phyloP scores from a whole-genome alignment of 1,284 basidiomycete species.

The Papiliotrema terrestris region DNA sequence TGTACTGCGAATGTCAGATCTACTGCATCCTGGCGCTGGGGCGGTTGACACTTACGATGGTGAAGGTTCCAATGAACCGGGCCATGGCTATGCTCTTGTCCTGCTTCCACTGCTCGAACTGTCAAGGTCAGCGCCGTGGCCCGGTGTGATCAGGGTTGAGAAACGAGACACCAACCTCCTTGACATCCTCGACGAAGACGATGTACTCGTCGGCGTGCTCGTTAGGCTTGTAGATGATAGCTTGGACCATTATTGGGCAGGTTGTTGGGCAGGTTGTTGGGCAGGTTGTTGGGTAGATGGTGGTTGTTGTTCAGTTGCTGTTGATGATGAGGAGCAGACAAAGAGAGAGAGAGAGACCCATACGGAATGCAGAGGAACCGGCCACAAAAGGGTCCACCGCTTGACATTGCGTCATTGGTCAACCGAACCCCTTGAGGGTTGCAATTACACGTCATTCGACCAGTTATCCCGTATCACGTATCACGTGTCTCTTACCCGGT shows the following conservation, averaged over 20 bases:
- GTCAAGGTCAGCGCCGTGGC: neutral
- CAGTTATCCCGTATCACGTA: too few relatives aligned
- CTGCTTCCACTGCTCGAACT: slow-evolving; percentile 43
- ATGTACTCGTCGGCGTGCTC: slow-evolving; percentile 45
- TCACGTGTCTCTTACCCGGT: too few relatives aligned
- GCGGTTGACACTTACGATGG: slow-evolving; percentile 32
- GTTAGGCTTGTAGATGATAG: slow-evolving; percentile 36
- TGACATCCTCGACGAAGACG: slow-evolving; percentile 42
- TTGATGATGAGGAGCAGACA: too few relatives aligned
- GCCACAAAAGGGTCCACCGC: too few relatives aligned
- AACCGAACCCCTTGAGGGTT: too few relatives aligned
- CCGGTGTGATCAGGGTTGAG: neutral
- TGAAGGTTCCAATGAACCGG: slow-evolving; percentile 42
- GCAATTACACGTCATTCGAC: too few relatives aligned
- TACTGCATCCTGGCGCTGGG: neutral
- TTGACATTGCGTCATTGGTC: too few relatives aligned
- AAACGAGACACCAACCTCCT: slow-evolving; percentile 27
- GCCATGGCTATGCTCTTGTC: slow-evolving; percentile 43
- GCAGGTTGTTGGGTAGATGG: too few relatives aligned
- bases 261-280: too few relatives aligned
- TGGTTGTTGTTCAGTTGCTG: too few relatives aligned
- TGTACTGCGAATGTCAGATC: slow-evolving; percentile 24
- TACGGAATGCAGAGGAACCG: too few relatives aligned
- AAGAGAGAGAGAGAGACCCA: too few relatives aligned
- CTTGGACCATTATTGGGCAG: slow-evolving; percentile 3